These are phyloP conservation scores for Stenogyne calaminthoides DNA, from an alignment of 305 asterid species.

Conservation along the genomic window DNA sequence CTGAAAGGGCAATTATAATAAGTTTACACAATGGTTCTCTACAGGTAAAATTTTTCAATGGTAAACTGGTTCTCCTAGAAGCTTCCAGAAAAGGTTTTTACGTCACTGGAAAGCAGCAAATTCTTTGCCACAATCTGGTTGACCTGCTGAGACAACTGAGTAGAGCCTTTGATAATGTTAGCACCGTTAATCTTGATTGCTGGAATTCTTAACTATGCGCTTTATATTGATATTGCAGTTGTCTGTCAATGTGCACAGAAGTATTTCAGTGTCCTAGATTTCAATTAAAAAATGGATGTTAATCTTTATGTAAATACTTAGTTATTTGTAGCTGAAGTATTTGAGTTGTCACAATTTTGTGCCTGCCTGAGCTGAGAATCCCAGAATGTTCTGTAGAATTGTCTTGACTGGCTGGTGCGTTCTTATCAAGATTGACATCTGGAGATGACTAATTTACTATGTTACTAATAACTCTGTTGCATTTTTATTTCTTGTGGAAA, in stretches of 20 bases:
- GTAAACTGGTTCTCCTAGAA: slow-evolving; percentile 70
- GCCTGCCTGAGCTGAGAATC: not conserved
- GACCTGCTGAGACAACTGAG: slow-evolving; percentile 94
- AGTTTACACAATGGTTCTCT: slow-evolving; percentile 29
- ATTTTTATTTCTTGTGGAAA: not conserved
- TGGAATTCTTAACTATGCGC: slow-evolving; percentile 6
- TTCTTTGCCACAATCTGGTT: slow-evolving; percentile 88
- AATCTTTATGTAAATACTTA: slow-evolving; percentile 12
- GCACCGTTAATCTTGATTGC: slow-evolving; percentile 34
- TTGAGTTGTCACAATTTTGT: not conserved
- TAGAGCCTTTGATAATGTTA: slow-evolving; percentile 90
- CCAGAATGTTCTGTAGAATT: not conserved
- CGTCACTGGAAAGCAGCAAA: slow-evolving; percentile 75
- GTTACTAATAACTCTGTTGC: not conserved
- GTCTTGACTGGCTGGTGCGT: slow-evolving; percentile 8
- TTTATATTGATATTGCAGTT: slow-evolving; percentile 6
- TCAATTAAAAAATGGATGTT: slow-evolving; percentile 1
- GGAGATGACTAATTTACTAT: not conserved
- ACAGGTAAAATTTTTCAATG: slow-evolving; percentile 91
- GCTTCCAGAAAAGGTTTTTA: slow-evolving; percentile 82
- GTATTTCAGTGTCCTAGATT: not conserved
- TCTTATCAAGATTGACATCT: slow-evolving; percentile 13
- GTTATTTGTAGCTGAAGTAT: slow-evolving; percentile 6
- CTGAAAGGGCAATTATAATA: slow-evolving; percentile 14
- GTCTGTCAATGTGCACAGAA: slow-evolving; percentile 10